Conservation (phyloP, 1,139 yeast species). For the Candida tunisiensis region DNA sequence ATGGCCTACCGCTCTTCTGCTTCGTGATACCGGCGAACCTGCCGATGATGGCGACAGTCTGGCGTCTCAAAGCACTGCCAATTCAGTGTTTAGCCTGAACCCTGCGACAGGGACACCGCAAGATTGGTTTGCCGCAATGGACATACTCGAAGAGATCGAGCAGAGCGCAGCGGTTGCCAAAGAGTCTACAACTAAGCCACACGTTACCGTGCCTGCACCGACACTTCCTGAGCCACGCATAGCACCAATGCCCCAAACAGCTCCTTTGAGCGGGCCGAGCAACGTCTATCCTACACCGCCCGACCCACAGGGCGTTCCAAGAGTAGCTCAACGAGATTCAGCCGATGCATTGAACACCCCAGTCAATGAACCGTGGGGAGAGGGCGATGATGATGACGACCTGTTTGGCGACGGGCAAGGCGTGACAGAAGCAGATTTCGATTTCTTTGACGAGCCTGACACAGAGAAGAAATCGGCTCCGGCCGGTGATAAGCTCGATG, state of each 20-base stretch:
- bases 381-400: not conserved
- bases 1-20: no score
- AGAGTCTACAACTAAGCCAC: no score
- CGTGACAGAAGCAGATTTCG: constrained; percentile 9
- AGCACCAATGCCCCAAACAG: not conserved
- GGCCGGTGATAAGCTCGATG: not conserved
- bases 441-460: constrained; percentile 8
- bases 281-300: constrained; percentile 1
- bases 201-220: no score
- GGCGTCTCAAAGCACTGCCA: not conserved
- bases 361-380: no score
- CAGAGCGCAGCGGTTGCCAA: no score
- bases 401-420: constrained; percentile 3
- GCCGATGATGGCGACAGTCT: no score
- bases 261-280: not conserved
- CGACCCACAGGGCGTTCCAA: not conserved
- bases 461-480: not conserved
- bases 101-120: no score
- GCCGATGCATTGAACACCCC: no score
- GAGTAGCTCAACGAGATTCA: no score
- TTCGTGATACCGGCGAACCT: no score
- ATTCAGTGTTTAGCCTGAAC: not conserved
- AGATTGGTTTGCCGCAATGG: constrained; percentile 1
- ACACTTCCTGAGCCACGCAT: no score
- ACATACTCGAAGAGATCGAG: not conserved